phyloP scores from a whole-genome alignment of 495 filamentous ascomycete genomes.

The Aspergillus bertholletiae region DNA sequence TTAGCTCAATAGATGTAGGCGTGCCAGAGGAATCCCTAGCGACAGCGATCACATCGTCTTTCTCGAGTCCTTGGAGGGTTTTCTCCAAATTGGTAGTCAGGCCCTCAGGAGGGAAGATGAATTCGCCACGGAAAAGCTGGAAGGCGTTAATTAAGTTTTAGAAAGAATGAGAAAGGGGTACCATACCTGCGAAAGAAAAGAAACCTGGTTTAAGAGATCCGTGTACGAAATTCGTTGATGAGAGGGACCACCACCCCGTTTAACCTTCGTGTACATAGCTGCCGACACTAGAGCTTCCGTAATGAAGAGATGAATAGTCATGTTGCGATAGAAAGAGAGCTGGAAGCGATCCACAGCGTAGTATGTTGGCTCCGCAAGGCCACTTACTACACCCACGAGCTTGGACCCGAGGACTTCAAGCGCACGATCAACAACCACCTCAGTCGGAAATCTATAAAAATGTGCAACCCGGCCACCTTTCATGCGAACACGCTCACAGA shows the following conservation, averaged over 20 bases:
- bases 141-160: constrained; percentile 14
- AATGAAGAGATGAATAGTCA: constrained; percentile 98
- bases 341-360: constrained; percentile 96
- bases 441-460: constrained; percentile 75
- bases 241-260: constrained; percentile 77
- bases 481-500: constrained; percentile 73
- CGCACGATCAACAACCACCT: constrained; percentile 80
- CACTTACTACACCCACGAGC: constrained; percentile 75
- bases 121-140: constrained; percentile 90
- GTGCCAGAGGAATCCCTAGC: constrained; percentile 51
- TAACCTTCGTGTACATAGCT: constrained; percentile 84
- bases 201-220: constrained; percentile 69
- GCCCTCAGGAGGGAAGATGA: constrained; percentile 90
- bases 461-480: constrained; percentile 91
- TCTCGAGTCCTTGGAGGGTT: constrained; percentile 71
- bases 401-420: constrained; percentile 87
- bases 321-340: constrained; percentile 95
- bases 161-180: neutral
- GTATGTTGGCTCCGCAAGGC: constrained; percentile 81
- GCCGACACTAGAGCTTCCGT: constrained; percentile 84
- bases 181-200: constrained; percentile 73
- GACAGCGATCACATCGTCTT: constrained; percentile 74
- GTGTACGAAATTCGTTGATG: constrained; percentile 74
- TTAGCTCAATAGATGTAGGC: constrained; percentile 67
- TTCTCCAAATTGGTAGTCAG: constrained; percentile 73